Evolutionary conservation across 1,284 basidiomycete species (phyloP).

Genomic region (Jaminaea rosea): DNA sequence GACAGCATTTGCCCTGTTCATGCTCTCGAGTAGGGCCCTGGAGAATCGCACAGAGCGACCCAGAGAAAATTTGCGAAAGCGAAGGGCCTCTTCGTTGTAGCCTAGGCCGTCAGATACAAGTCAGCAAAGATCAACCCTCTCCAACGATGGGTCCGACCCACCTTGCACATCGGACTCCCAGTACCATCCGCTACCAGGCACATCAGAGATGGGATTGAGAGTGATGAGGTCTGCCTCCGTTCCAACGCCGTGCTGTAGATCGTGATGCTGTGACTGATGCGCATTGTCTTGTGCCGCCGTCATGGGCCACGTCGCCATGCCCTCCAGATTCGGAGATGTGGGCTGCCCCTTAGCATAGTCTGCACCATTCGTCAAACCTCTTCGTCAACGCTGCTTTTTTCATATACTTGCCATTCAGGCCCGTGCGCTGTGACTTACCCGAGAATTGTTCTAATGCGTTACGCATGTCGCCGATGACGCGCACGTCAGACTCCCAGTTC

Average conservation of each 20-base stretch:
- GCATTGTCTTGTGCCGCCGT: too few species aligned
- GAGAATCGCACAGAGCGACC: slow-evolving; percentile 45
- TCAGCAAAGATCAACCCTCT: neutral
- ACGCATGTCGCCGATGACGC: slow-evolving; percentile 42
- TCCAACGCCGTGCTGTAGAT: slow-evolving; percentile 24
- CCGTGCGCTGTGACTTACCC: too few species aligned
- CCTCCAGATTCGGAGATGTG: too few species aligned
- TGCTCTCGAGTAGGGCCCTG: slow-evolving; percentile 37
- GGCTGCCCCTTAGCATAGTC: too few species aligned
- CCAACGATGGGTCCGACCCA: neutral
- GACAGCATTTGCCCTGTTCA: slow-evolving; percentile 43
- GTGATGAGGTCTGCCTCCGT: slow-evolving; percentile 44
- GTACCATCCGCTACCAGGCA: slow-evolving; percentile 41
- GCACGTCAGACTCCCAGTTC: slow-evolving; percentile 47
- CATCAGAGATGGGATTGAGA: slow-evolving; percentile 43
- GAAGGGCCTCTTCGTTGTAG: slow-evolving; percentile 33
- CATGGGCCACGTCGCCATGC: too few species aligned
- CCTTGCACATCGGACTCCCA: slow-evolving; percentile 45
- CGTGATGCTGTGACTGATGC: too few species aligned
- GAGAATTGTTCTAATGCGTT: slow-evolving; percentile 39
- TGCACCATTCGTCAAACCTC: too few species aligned
- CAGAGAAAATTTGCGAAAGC: slow-evolving; percentile 42
- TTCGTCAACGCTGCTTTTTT: too few species aligned
- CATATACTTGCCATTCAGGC: too few species aligned
- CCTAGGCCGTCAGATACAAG: slow-evolving; percentile 1